Evolutionary conservation across 768 basidiomycete genomes (phyloP).

Genomic region (Holtermanniella nyarrowii): DNA sequence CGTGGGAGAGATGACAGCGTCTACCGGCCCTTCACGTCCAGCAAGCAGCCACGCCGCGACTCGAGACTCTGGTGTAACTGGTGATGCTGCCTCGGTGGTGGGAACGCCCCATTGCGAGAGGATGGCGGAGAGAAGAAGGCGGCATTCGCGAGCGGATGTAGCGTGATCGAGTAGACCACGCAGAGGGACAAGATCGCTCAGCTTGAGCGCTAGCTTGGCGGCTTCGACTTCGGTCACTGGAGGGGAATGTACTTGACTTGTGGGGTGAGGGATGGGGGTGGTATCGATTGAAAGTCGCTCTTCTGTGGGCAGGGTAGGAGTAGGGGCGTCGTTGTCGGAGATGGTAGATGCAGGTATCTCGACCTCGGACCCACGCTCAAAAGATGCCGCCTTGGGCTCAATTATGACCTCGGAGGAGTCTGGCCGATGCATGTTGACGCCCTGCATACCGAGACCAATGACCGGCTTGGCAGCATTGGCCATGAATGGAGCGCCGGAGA

Average conservation of each 20-base stretch:
- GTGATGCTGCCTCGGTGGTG: slow-evolving; percentile 27
- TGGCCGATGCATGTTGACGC: neutral
- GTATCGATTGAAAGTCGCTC: neutral
- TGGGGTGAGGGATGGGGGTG: neutral
- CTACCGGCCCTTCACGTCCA: slow-evolving; percentile 20
- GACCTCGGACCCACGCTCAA: neutral
- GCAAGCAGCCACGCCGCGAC: slow-evolving; percentile 33
- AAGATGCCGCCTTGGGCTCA: neutral
- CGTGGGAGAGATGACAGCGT: neutral
- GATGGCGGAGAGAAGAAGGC: slow-evolving; percentile 72
- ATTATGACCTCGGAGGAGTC: no score
- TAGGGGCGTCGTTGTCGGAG: neutral
- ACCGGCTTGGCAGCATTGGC: neutral
- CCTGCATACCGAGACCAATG: neutral
- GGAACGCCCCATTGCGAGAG: slow-evolving; percentile 53
- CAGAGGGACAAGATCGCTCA: slow-evolving; percentile 53
- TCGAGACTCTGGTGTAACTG: slow-evolving; percentile 14
- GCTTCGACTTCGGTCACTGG: neutral
- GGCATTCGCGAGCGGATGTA: slow-evolving; percentile 69
- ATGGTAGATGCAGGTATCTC: neutral
- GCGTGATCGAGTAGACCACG: slow-evolving; percentile 58
- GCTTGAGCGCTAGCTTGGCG: neutral
- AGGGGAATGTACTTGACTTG: no score
- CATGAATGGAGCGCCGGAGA: neutral
- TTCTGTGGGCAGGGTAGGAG: neutral